Evolutionary conservation across 2,329 filamentous ascomycete genomes (phyloP).

Genomic region (Mycosphaerella sp.): DNA sequence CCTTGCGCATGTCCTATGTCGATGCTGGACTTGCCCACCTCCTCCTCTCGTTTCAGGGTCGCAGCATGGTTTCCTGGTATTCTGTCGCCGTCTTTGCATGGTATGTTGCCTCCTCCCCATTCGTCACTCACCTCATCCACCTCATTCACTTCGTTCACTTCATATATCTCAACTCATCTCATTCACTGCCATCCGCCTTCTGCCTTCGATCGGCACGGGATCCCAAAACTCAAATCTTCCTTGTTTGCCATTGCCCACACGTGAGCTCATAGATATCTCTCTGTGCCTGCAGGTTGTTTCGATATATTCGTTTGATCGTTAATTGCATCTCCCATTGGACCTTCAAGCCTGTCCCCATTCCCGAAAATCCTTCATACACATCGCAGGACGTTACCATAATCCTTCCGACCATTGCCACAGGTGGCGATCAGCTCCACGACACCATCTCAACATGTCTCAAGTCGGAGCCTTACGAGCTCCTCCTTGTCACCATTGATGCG

Average conservation of each 20-base stretch:
- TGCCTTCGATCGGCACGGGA: conserved; percentile 15
- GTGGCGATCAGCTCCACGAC: conserved; percentile 73
- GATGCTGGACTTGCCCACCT: conserved; percentile 24
- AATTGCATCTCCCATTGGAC: conserved; percentile 81
- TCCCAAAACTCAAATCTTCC: conserved; percentile 19
- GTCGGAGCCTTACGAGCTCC: conserved; percentile 64
- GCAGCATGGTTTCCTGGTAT: conserved; percentile 35
- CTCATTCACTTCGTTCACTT: neutral
- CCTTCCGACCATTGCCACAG: conserved; percentile 84
- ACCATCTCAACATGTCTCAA: conserved; percentile 73
- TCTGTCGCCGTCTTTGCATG: conserved; percentile 31
- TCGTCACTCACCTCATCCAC: neutral
- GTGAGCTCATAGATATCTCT: conserved; percentile 24
- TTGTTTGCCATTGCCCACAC: too few species aligned
- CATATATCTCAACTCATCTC: too few species aligned
- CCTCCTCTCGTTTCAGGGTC: conserved; percentile 30
- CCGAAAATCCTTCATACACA: conserved; percentile 71
- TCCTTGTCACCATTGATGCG: conserved; percentile 80
- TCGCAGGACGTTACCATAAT: conserved; percentile 86
- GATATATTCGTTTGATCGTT: conserved; percentile 78
- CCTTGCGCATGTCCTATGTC: conserved; percentile 26
- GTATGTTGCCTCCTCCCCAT: conserved; percentile 21
- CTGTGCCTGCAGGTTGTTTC: conserved; percentile 62
- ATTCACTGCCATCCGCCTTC: neutral
- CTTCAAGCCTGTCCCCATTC: conserved; percentile 78